Evolutionary conservation across 2,329 filamentous ascomycete genomes (phyloP), one percentile per base, ranked within the genome.

Genomic region (Fusarium chuoi): DNA sequence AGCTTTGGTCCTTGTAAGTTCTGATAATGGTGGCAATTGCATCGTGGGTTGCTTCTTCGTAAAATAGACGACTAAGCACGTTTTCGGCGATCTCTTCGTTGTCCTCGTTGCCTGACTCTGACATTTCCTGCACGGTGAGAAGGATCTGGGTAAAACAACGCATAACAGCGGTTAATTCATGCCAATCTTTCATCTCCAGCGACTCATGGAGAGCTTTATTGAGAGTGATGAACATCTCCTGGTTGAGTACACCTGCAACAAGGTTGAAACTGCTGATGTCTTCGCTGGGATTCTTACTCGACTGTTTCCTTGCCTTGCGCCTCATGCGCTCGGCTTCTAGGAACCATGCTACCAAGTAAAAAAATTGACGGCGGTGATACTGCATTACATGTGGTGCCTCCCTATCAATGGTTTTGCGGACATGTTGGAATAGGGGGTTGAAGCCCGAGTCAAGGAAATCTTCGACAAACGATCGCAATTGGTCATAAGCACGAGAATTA

Each of bases 71-170:
- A 78, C 93, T 97, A 59, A 98, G 90, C 18, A 97, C 98, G 77
- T 99, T 99, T 80, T 99, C 96, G 1, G 96, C 96, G 80, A 99
- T 98, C 77, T 98, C 96, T 79, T 97, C 93, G 75, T 99, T 94
- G n/a, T 98, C 95, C 71, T 98, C 95, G 36, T 94, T 89, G 2
- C 89, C 88, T 3, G 94, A 96, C 52, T 93, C 90, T 4, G 91
- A 87, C 95, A 99, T 98, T 70, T 97, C 94, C 78, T 98, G 95
- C 5, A 98, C 93, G 0, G 95, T 98, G 33, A 98, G 87, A 26
- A 98, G 86, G 74, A 98, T 96, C 79, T 98, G 95, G 0, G 95
- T 98, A 79, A 98, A 97, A 80, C 95, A 98, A 62, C 94, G 92
- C 91, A 98, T 96, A 54, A 93, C 92, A 2, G 96, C 92, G 62